Evolutionary conservation across 805 yeast genomes (phyloP), one percentile per base, ranked within the genome.

Genomic region (Ogataea nakhonphanomensis): DNA sequence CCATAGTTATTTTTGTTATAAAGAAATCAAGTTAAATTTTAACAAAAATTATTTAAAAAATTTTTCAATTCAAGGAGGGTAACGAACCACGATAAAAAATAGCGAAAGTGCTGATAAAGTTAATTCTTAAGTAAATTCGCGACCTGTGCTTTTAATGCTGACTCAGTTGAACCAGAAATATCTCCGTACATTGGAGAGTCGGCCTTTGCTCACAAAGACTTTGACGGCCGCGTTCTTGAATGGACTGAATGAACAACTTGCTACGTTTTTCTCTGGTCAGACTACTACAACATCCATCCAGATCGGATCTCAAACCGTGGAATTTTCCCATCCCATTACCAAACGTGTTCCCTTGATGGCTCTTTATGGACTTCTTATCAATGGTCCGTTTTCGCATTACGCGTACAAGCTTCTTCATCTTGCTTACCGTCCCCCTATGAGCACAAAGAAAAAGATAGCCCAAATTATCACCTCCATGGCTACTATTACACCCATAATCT

Each of bases 161-260:
- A 29, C 35, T 14, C n/a, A 28, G 21, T 29, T 50, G 21, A 51
- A 51, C 37, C 42, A 33, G 24, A 49, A 45, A 13, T 68, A 78
- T 47, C 58, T 74, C 20, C 39, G 50, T 2, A 59, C 63, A 25
- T 55, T 80, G 29, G 51, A 59, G 7, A 66, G 62, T 41, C 65
- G 76, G 44, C 88, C 88, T 1, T 57, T 81, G 9, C 56, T 75
- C 33, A 79, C 85, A 35, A 81, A 81, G 53, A 66, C 80, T 1
- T 46, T 73, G 13, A 80, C 86, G 0, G 70, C 79, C 2, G 81
- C 76, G 0, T 53, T 72, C 1, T 61, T 80, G n/a, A 73, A 74
- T 7, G 67, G 76, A 0, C 61, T 80, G 32, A 79, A 79, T 49
- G 88, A 81, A 54, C 60, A 71, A 27, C 66, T 80, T 11, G 81